Percentiles rank a stretch among this genome's conserved stretches.
phyloP scores from a whole-genome alignment of 306 rosid species.

The Cucurbita moschata region DNA sequence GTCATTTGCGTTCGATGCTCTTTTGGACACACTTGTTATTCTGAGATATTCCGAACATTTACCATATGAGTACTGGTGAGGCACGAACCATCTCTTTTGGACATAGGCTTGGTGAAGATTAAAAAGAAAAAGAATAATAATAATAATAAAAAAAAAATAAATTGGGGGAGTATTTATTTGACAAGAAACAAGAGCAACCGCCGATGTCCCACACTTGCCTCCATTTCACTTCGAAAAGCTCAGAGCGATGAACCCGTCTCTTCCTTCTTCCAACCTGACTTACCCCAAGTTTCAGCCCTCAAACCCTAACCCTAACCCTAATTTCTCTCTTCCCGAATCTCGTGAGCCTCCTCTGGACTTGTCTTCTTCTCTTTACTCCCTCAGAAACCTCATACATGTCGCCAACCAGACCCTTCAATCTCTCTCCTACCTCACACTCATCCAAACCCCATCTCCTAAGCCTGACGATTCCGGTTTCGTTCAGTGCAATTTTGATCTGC shows the following conservation, averaged over 20 bases:
- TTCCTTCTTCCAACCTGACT: constrained; percentile 10
- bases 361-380: constrained; percentile 32
- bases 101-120: no score
- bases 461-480: not conserved
- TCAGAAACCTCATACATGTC: constrained; percentile 24
- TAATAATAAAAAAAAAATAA: no score
- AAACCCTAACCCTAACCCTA: constrained; percentile 13
- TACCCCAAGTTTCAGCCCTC: constrained; percentile 7
- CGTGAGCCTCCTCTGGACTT: constrained; percentile 16
- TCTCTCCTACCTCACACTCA: constrained; percentile 24
- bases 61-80: no score
- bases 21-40: no score
- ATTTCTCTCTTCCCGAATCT: not conserved
- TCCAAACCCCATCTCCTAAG: constrained; percentile 6
- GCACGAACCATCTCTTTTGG: no score
- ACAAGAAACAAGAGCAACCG: no score
- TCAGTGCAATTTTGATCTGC: constrained; percentile 36
- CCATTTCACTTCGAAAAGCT: not conserved
- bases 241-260: not conserved
- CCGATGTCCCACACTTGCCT: no score
- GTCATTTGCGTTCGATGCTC: no score
- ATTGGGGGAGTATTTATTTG: no score
- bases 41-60: no score
- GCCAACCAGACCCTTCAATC: constrained; percentile 22
- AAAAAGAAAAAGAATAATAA: no score